Evolutionary conservation across 2,329 filamentous ascomycete genomes (phyloP), one percentile per base, ranked within the genome.

Genomic region (Fusarium sterilihyphosum): DNA sequence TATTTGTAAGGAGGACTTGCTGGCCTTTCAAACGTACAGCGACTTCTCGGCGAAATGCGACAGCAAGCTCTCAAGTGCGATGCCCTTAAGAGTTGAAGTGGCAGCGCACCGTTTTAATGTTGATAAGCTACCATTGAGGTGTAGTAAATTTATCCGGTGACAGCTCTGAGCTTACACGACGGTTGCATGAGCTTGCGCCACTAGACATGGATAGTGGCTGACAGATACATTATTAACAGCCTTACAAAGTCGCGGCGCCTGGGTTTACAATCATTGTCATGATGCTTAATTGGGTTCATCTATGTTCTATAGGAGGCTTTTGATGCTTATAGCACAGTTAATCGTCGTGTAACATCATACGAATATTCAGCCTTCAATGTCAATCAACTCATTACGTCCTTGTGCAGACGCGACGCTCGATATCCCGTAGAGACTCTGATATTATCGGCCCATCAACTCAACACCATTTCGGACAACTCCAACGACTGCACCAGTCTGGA

Each of bases 401-500:
- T 57, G 56, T 24, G n/a, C 33, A 20, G 33, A 26, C 37, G 40
- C 37, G 26, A 49, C 54, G 40, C 33, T 57, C 31, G 31, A 33
- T 47, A 43, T 35, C 12, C n/a, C 12, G 35, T n/a, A n/a, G n/a
- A 54, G 18, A 54, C n/a, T n/a, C 22, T 31, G 24, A n/a, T 11
- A 43, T 29, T 76, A 84, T 54, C 77, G 75, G 40, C 81, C 77
- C 84, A 85, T 85, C 77, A 98, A 84, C 81, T 98, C 96, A 37
- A 94, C 95, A 1, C 96, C 96, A 64, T 90, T 93, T 70, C 96
- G 88, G 47, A 99, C 90, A 10, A 98, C 94, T 3, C 96, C 96
- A 17, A 98, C 94, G 52, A 98, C 87, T 0, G 95, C 96, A 12
- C 96, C 96, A 1, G 96, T 98, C 86, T 99, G 96, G 67, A 99